Evolutionary conservation across 129 eudicot species (phyloP).

Genomic region (Escallonia herrerae): DNA sequence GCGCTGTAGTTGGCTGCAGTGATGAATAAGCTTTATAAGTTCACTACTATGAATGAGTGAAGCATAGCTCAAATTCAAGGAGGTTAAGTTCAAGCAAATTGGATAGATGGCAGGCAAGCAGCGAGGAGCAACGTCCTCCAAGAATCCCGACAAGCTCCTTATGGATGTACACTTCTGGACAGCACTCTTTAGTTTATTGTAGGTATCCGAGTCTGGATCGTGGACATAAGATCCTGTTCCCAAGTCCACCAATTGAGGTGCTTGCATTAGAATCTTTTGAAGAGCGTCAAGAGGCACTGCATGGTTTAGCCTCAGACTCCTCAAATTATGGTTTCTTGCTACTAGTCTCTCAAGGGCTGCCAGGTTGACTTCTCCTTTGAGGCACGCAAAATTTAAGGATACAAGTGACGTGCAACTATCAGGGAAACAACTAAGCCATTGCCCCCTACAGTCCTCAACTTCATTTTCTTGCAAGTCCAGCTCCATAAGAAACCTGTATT

Average conservation of each 20-base stretch:
- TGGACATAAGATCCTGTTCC: slow-evolving; percentile 59
- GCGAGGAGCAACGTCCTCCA: slow-evolving; percentile 40
- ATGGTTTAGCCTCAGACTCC: slow-evolving; percentile 46
- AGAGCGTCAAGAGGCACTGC: slow-evolving; percentile 48
- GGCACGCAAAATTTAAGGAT: slow-evolving; percentile 71
- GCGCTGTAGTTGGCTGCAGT: slow-evolving; percentile 56
- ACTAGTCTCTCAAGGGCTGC: slow-evolving; percentile 60
- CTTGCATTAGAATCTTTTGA: slow-evolving; percentile 43
- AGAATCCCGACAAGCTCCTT: slow-evolving; percentile 61
- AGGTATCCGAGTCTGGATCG: slow-evolving; percentile 39
- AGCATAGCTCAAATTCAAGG: slow-evolving; percentile 62
- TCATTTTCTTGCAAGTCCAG: slow-evolving; percentile 78
- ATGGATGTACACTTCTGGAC: slow-evolving; percentile 43
- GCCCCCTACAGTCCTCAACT: slow-evolving; percentile 61
- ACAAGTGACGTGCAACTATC: slow-evolving; percentile 66
- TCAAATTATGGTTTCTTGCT: slow-evolving; percentile 53
- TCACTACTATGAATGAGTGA: slow-evolving; percentile 35
- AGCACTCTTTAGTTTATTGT: slow-evolving; percentile 24
- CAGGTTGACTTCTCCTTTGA: slow-evolving; percentile 49
- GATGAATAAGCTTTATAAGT: slow-evolving; percentile 40
- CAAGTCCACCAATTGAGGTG: slow-evolving; percentile 65
- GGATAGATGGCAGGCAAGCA: slow-evolving; percentile 54
- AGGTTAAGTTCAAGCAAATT: slow-evolving; percentile 45
- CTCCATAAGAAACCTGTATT: slow-evolving; percentile 58
- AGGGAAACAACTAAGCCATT: slow-evolving; percentile 75